phyloP scores from a whole-genome alignment of 2,329 filamentous ascomycete genomes.

The Didymella arachidicola region DNA sequence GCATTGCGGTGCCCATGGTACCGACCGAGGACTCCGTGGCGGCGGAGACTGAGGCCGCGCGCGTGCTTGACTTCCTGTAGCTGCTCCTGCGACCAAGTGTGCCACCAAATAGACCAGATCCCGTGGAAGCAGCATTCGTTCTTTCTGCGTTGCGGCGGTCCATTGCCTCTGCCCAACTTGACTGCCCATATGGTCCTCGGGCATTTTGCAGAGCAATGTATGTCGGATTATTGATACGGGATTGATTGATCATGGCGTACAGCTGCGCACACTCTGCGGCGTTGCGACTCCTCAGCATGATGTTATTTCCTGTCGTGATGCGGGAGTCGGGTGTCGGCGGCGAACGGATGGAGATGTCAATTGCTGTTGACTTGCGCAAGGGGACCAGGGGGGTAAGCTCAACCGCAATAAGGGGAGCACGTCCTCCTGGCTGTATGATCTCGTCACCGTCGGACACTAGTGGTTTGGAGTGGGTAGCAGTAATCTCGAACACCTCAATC shows the following conservation, averaged over 20 bases:
- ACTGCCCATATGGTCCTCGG: slow-evolving; percentile 63
- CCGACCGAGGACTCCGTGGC: slow-evolving; percentile 78
- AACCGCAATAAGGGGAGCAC: slow-evolving; percentile 69
- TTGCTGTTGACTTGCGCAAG: slow-evolving; percentile 85
- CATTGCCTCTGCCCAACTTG: slow-evolving; percentile 60
- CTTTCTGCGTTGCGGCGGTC: slow-evolving; percentile 60
- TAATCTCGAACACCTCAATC: slow-evolving; percentile 69
- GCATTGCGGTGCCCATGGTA: slow-evolving; percentile 79
- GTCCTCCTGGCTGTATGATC: slow-evolving; percentile 45
- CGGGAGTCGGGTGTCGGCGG: slow-evolving; percentile 77
- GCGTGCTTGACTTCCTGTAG: slow-evolving; percentile 61
- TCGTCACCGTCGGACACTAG: slow-evolving; percentile 52
- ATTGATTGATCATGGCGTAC: slow-evolving; percentile 85
- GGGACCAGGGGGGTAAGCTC: slow-evolving; percentile 92
- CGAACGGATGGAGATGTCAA: slow-evolving; percentile 94
- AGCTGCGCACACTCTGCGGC: slow-evolving; percentile 80
- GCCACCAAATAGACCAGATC: slow-evolving; percentile 59
- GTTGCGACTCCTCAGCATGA: slow-evolving; percentile 86
- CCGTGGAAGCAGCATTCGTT: slow-evolving; percentile 39
- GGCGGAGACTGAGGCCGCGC: slow-evolving; percentile 65
- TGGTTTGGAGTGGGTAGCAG: slow-evolving; percentile 55
- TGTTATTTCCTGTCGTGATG: slow-evolving; percentile 74
- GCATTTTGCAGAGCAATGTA: slow-evolving; percentile 81
- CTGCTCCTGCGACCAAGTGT: slow-evolving; percentile 62
- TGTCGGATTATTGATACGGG: slow-evolving; percentile 90